Evolutionary conservation across 108 stramenopile genomes (phyloP).

Genomic region (Nitzschia inconspicua): DNA sequence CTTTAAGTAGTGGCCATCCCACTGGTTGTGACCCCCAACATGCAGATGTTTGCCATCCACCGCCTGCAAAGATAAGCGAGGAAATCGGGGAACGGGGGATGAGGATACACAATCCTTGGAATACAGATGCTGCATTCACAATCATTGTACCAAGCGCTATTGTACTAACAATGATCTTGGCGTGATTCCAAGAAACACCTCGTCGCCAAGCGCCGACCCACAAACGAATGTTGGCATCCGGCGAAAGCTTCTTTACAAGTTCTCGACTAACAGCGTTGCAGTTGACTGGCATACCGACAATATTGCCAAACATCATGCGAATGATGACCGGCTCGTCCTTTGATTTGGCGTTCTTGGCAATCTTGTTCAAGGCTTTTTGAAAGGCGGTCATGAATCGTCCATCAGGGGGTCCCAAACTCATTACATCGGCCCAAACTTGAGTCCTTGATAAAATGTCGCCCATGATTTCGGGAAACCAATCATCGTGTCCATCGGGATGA

Average conservation of each 20-base stretch:
- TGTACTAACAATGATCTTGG: constrained; percentile 55
- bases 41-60: constrained; percentile 46
- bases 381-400: constrained; percentile 38
- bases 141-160: constrained; percentile 39
- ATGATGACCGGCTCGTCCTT: constrained; percentile 30
- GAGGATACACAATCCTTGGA: no score
- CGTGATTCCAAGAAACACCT: constrained; percentile 54
- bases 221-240: constrained; percentile 40
- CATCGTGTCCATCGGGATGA: constrained; percentile 36
- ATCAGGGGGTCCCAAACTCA: constrained; percentile 51
- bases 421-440: constrained; percentile 44
- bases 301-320: constrained; percentile 54
- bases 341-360: constrained; percentile 17
- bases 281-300: constrained; percentile 51
- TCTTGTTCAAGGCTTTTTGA: constrained; percentile 21
- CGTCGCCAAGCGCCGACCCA: constrained; percentile 66
- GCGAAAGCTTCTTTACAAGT: constrained; percentile 42
- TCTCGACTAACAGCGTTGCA: constrained; percentile 32
- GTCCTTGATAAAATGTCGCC: constrained; percentile 36
- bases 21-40: constrained; percentile 54
- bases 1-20: constrained; percentile 43
- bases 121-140: no score
- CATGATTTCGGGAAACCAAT: constrained; percentile 53
- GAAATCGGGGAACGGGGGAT: no score
- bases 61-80: no score